A percentile compares a stretch with the other conserved stretches of the same genome.
Evolutionary conservation across 306 rosid genomes (phyloP).

Genomic region (Cucurbita argyrosperma): DNA sequence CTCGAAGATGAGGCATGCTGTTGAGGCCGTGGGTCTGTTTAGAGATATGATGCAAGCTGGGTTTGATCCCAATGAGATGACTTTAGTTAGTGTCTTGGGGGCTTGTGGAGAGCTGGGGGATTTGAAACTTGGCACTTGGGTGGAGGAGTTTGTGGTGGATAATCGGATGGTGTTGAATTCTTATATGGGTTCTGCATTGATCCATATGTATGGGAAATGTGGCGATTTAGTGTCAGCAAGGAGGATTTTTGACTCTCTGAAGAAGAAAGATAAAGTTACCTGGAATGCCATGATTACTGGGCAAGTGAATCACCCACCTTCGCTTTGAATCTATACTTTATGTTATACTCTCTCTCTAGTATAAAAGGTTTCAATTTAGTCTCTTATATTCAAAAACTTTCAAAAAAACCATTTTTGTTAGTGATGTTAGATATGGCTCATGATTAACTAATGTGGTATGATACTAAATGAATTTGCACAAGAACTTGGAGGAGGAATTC

Average conservation of each 20-base stretch:
- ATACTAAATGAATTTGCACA: background rate
- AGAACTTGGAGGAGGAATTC: background rate
- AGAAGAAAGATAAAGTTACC: slow-evolving; percentile 40
- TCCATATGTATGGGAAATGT: slow-evolving; percentile 66
- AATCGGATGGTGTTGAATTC: slow-evolving; percentile 34
- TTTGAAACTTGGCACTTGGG: slow-evolving; percentile 58
- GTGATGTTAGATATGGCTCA: background rate
- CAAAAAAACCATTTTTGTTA: background rate
- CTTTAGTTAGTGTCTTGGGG: slow-evolving; percentile 60
- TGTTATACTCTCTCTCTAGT: background rate
- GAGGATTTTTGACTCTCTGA: slow-evolving; percentile 54
- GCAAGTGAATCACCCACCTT: slow-evolving; percentile 22
- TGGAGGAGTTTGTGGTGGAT: slow-evolving; percentile 49
- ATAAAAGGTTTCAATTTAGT: background rate
- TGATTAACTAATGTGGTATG: background rate
- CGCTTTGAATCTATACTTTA: background rate
- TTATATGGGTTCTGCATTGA: slow-evolving; percentile 66
- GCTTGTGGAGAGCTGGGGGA: slow-evolving; percentile 77
- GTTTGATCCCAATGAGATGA: slow-evolving; percentile 61
- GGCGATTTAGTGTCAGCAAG: slow-evolving; percentile 62
- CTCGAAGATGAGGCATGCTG: slow-evolving; percentile 44
- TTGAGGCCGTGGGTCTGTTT: slow-evolving; percentile 55
- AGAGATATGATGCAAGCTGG: slow-evolving; percentile 39
- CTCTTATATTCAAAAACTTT: background rate
- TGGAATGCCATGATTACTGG: slow-evolving; percentile 92